phyloP scores from a whole-genome alignment of 1,284 basidiomycete genomes.

The Pholiota adiposa region DNA sequence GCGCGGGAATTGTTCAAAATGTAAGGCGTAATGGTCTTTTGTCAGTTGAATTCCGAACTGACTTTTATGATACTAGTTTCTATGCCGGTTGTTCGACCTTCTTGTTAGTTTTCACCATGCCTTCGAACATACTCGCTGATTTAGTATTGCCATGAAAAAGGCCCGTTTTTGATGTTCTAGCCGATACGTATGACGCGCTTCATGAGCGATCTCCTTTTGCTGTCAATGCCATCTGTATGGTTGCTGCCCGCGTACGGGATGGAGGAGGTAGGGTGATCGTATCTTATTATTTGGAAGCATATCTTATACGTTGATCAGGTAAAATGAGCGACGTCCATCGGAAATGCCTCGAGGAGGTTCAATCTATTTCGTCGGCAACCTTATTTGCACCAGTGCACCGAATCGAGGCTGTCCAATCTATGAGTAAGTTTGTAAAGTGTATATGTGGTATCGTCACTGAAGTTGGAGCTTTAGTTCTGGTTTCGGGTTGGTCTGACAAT shows the following conservation, averaged over 20 bases:
- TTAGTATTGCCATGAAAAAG: slow-evolving; percentile 28
- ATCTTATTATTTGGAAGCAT: not conserved
- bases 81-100: slow-evolving; percentile 90
- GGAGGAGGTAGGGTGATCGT: slow-evolving; percentile 68
- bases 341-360: slow-evolving; percentile 80
- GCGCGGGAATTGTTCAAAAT: slow-evolving; percentile 84
- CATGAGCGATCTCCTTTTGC: slow-evolving; percentile 85
- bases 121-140: slow-evolving; percentile 1
- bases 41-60: slow-evolving; percentile 20
- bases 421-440: slow-evolving; percentile 60
- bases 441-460: slow-evolving; percentile 3
- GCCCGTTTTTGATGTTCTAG: slow-evolving; percentile 78
- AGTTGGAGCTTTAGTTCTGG: slow-evolving; percentile 57
- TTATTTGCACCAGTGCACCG: slow-evolving; percentile 84
- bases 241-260: slow-evolving; percentile 85
- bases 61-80: slow-evolving; percentile 55
- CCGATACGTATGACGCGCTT: slow-evolving; percentile 81
- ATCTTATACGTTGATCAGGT: slow-evolving; percentile 36
- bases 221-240: slow-evolving; percentile 88
- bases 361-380: slow-evolving; percentile 82
- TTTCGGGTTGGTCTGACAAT: slow-evolving; percentile 90
- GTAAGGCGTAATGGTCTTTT: slow-evolving; percentile 44
- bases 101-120: slow-evolving; percentile 42
- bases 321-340: slow-evolving; percentile 67
- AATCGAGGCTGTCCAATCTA: slow-evolving; percentile 87